phyloP scores from a whole-genome alignment of 2,329 filamentous ascomycete genomes.

The Westerdykella ornata region DNA sequence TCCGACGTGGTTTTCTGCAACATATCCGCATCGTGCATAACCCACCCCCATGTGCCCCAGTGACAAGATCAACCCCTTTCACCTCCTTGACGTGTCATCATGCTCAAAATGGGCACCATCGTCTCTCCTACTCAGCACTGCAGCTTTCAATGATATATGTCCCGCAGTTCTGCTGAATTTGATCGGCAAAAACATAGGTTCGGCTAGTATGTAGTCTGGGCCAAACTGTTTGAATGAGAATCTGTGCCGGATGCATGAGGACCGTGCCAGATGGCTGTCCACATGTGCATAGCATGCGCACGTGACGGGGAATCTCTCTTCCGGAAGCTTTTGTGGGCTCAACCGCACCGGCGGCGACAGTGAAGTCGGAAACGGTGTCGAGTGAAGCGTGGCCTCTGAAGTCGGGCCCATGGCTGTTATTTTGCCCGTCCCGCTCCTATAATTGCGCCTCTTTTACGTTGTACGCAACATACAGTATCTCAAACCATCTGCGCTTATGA shows the following conservation, averaged over 20 bases:
- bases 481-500: conserved; percentile 17
- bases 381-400: no score
- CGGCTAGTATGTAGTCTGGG: no score
- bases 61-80: conserved; percentile 70
- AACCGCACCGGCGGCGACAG: no score
- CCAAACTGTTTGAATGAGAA: no score
- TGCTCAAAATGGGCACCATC: conserved; percentile 17
- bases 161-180: conserved; percentile 65
- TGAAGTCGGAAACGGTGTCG: no score
- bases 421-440: conserved; percentile 50
- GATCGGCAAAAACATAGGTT: conserved; percentile 64
- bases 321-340: no score
- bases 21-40: background rate
- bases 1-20: background rate
- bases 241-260: no score
- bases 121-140: conserved; percentile 49
- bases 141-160: conserved; percentile 57
- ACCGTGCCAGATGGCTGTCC: no score
- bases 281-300: no score
- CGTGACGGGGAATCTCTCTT: no score
- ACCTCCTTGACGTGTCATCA: conserved; percentile 58
- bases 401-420: no score
- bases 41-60: conserved; percentile 65
- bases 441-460: conserved; percentile 19
- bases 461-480: conserved; percentile 1